phyloP scores from a whole-genome alignment of 108 stramenopile genomes.

The Pseudonitzschia delicatissima region DNA sequence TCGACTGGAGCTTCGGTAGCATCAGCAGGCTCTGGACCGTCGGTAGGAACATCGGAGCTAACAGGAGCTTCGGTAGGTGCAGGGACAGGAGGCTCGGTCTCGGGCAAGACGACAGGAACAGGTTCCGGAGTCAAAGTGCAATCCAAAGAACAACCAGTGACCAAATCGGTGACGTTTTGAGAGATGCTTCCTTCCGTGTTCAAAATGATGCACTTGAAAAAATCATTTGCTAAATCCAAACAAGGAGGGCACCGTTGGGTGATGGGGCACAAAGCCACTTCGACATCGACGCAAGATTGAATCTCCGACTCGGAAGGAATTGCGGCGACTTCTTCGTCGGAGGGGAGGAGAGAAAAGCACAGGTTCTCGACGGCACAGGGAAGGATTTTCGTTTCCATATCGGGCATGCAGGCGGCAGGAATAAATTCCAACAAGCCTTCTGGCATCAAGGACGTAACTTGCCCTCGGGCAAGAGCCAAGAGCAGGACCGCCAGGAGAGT shows the following conservation, averaged over 20 bases:
- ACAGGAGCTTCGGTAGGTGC: background rate
- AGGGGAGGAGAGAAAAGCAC: slow-evolving; percentile 5
- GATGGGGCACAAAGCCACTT: slow-evolving; percentile 9
- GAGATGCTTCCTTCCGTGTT: background rate
- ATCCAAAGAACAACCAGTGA: background rate
- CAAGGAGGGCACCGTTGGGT: background rate
- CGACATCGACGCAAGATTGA: background rate
- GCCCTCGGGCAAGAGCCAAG: slow-evolving; percentile 23
- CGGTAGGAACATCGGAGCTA: background rate
- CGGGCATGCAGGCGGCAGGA: background rate
- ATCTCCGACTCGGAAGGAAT: background rate
- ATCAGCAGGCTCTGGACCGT: background rate
- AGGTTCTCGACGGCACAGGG: background rate
- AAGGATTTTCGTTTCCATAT: background rate
- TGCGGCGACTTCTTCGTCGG: slow-evolving; percentile 1
- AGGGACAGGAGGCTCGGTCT: background rate
- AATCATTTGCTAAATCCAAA: background rate
- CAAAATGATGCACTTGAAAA: slow-evolving; percentile 1
- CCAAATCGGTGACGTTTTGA: background rate
- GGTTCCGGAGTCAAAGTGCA: background rate
- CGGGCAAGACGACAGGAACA: background rate
- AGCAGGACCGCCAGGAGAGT: too few species aligned
- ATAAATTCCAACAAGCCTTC: slow-evolving; percentile 27
- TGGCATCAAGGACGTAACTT: slow-evolving; percentile 53
- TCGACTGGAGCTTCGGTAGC: background rate